Percentiles rank a stretch among this genome's conserved stretches.
Conservation (phyloP, 371 early-diverging fungal species). For the Mucor sp. region DNA sequence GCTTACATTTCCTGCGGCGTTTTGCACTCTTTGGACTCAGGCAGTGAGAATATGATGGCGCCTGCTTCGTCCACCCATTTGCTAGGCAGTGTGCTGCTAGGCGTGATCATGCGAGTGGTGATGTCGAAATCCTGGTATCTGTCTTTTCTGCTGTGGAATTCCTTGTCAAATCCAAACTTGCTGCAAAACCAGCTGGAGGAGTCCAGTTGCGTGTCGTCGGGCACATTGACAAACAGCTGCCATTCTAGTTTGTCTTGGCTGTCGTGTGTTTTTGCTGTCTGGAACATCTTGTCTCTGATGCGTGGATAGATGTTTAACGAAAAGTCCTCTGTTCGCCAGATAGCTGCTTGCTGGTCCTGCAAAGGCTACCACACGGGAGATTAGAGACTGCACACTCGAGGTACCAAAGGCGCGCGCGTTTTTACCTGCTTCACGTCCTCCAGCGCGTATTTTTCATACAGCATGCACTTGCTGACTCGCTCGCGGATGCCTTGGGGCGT, state of each 20-base stretch:
- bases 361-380: background rate
- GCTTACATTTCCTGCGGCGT: constrained; percentile 9
- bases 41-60: constrained; percentile 34
- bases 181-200: constrained; percentile 33
- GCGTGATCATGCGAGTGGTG: constrained; percentile 19
- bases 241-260: constrained; percentile 10
- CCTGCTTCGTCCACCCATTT: constrained; percentile 31
- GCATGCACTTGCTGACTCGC: constrained; percentile 4
- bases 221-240: constrained; percentile 31
- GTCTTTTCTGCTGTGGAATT: constrained; percentile 13
- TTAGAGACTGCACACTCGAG: background rate
- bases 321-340: constrained; percentile 36
- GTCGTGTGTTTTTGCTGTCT: background rate
- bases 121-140: constrained; percentile 20
- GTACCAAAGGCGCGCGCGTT: background rate
- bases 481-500: constrained; percentile 2
- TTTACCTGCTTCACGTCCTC: constrained; percentile 8
- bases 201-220: background rate
- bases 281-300: constrained; percentile 10
- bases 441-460: constrained; percentile 7
- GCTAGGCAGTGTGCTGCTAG: background rate
- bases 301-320: constrained; percentile 23
- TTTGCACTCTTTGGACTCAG: constrained; percentile 19
- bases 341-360: constrained; percentile 3
- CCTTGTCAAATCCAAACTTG: constrained; percentile 36